These are phyloP conservation scores for Terfezia boudieri DNA, from an alignment of 495 filamentous ascomycete species.

Conservation along the genomic window DNA sequence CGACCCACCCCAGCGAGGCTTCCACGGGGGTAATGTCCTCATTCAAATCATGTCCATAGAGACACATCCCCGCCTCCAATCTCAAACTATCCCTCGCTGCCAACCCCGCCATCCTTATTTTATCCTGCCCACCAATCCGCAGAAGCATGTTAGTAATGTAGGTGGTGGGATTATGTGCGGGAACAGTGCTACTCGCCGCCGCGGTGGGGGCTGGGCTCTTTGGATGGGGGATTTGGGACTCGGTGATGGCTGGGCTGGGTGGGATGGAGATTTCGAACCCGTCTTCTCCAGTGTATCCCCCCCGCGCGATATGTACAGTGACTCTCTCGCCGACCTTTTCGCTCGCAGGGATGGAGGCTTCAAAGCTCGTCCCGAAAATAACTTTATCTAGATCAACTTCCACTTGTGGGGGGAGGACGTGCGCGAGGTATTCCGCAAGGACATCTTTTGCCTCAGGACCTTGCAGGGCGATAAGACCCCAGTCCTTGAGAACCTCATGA, in stretches of 20 bases:
- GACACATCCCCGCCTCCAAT: slow-evolving; percentile 90
- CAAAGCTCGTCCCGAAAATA: slow-evolving; percentile 57
- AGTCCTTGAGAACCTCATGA: slow-evolving; percentile 46
- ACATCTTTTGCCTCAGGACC: slow-evolving; percentile 51
- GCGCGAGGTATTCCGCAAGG: slow-evolving; percentile 31
- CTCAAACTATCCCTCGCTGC: slow-evolving; percentile 80
- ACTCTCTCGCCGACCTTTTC: slow-evolving; percentile 18
- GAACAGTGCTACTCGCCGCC: slow-evolving; percentile 9
- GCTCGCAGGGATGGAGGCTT: slow-evolving; percentile 20
- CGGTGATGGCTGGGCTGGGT: slow-evolving; percentile 25
- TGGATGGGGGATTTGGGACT: slow-evolving; percentile 1
- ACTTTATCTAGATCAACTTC: slow-evolving; percentile 31
- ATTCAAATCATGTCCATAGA: slow-evolving; percentile 93
- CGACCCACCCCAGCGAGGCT: slow-evolving; percentile 63
- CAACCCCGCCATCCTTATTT: slow-evolving; percentile 58
- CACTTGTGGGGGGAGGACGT: slow-evolving; percentile 20
- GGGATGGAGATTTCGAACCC: slow-evolving; percentile 90
- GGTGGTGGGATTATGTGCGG: slow-evolving; percentile 23
- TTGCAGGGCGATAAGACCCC: slow-evolving; percentile 64
- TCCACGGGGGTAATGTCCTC: slow-evolving; percentile 74
- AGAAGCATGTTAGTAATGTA: slow-evolving; percentile 34
- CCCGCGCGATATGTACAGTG: slow-evolving; percentile 55
- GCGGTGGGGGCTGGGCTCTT: slow-evolving; percentile 9
- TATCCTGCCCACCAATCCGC: slow-evolving; percentile 32
- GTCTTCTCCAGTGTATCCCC: slow-evolving; percentile 92